Percentiles rank a stretch among this genome's conserved stretches.
Evolutionary conservation across 192 early-diverging fungal species (phyloP).

Genomic region (Entophlyctis luteolus): DNA sequence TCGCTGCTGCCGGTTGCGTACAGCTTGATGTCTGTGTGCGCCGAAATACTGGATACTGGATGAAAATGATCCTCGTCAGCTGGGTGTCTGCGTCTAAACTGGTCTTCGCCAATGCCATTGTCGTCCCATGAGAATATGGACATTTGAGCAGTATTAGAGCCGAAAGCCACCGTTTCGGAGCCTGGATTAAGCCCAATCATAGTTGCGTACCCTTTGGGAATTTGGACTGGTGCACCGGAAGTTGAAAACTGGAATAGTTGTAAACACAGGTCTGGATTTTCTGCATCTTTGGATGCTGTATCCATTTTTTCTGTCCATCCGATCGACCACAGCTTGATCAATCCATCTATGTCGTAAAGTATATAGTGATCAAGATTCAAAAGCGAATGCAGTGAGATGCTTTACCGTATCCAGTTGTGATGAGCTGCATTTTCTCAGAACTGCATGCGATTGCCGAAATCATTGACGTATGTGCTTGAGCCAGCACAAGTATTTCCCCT

Average conservation of each 20-base stretch:
- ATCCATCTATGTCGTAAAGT: slow-evolving; percentile 28
- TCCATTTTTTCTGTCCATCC: slow-evolving; percentile 22
- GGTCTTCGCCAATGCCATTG: neutral
- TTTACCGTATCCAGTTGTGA: slow-evolving; percentile 33
- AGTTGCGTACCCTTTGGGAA: slow-evolving; percentile 13
- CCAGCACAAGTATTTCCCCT: slow-evolving; percentile 26
- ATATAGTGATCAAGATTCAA: neutral
- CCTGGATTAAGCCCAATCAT: neutral
- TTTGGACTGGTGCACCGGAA: neutral
- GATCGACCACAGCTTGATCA: slow-evolving; percentile 38
- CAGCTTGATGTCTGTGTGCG: slow-evolving; percentile 17
- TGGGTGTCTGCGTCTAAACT: slow-evolving; percentile 28
- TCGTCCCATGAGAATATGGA: neutral
- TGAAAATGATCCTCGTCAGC: slow-evolving; percentile 46
- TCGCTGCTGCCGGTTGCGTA: slow-evolving; percentile 43
- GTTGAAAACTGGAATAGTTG: slow-evolving; percentile 4
- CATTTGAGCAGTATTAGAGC: neutral
- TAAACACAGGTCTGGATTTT: slow-evolving; percentile 17
- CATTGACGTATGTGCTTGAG: slow-evolving; percentile 36
- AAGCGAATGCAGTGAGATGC: neutral
- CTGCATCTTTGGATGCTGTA: slow-evolving; percentile 14
- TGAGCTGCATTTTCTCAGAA: slow-evolving; percentile 17
- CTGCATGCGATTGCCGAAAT: slow-evolving; percentile 28
- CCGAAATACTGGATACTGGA: slow-evolving; percentile 28
- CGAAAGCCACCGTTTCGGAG: slow-evolving; percentile 1